Conservation (phyloP, 1,139 yeast genomes). For the Suhomyces panamericanus region DNA sequence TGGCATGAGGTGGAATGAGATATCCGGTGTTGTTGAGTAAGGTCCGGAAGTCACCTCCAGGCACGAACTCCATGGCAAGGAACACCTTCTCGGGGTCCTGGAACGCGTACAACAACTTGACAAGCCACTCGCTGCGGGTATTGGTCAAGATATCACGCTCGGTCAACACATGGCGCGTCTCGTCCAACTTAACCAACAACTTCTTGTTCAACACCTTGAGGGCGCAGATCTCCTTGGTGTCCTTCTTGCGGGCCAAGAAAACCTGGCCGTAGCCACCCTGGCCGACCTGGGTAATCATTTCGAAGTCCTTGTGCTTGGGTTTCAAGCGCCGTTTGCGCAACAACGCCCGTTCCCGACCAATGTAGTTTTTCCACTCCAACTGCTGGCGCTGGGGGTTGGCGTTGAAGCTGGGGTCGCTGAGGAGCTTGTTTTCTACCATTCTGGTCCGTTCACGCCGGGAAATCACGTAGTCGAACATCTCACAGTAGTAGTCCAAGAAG, state of each 20-base stretch:
- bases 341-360: constrained; percentile 80
- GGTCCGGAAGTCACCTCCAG: constrained; percentile 98
- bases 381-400: constrained; percentile 50
- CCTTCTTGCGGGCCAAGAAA: constrained; percentile 89
- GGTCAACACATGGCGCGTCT: constrained; percentile 91
- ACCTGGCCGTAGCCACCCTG: constrained; percentile 99
- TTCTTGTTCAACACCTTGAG: constrained; percentile 88
- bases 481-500: constrained; percentile 94
- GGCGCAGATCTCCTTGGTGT: constrained; percentile 94
- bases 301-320: constrained; percentile 93
- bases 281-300: constrained; percentile 96
- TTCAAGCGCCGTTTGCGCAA: constrained; percentile 86
- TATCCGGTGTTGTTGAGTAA: constrained; percentile 90
- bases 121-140: constrained; percentile 95
- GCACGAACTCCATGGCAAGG: constrained; percentile 98
- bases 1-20: constrained; percentile 90
- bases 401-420: constrained; percentile 42
- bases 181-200: constrained; percentile 83
- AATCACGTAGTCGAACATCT: constrained; percentile 89
- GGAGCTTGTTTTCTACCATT: constrained; percentile 61
- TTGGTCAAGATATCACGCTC: constrained; percentile 96
- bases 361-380: constrained; percentile 76
- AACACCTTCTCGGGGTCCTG: constrained; percentile 90
- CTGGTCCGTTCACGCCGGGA: constrained; percentile 77
- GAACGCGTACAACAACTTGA: constrained; percentile 88